Evolutionary conservation across 129 eudicot species (phyloP), one percentile per base, ranked within the genome.

Genomic region (Sambucus nigra): DNA sequence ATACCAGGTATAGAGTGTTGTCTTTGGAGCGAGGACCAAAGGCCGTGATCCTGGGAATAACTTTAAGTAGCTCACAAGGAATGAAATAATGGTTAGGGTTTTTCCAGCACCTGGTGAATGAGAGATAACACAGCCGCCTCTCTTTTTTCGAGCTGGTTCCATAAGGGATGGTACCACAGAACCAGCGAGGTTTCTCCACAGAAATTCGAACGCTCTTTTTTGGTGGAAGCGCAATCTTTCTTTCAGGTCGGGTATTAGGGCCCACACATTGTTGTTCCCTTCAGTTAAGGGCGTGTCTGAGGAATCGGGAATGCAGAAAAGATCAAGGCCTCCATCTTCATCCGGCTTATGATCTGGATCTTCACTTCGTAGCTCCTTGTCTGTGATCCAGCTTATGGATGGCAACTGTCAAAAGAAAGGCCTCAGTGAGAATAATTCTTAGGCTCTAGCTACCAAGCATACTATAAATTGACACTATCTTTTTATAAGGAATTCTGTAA

Each of bases 91-190:
- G 53, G 86, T 91, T 49, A 92, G 54, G 2, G 99, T 92, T 59
- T 92, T 92, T 5, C 99, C 99, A 9, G 99, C 99, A 51, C 99
- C 99, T 20, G 99, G 99, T 51, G 99, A 57, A 73, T 92, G 99
- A 47, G 99, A 92, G 55, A 92, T 92, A 25, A 86, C 99, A 69
- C 99, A 92, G 16, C 99, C 99, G 3, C 99, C 99, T 55, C 94
- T 63, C 38, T 53, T 68, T 46, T 76, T 75, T 35, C 65, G 66
- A 8, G 76, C 69, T 0, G 77, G 66, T 68, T 82, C 87, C 99
- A 92, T 92, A 27, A 63, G 74, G 7, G 92, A 62, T 13, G 99
- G 99, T 31, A 73, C 60, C 51, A 75, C 54, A 19, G 87, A 73
- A 24, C 99, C 99, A 3, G 99, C 99, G 29, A 86, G 79, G 73